Evolutionary conservation across 2,329 filamentous ascomycete species (phyloP).

Genomic region (Fusarium albosuccineum): DNA sequence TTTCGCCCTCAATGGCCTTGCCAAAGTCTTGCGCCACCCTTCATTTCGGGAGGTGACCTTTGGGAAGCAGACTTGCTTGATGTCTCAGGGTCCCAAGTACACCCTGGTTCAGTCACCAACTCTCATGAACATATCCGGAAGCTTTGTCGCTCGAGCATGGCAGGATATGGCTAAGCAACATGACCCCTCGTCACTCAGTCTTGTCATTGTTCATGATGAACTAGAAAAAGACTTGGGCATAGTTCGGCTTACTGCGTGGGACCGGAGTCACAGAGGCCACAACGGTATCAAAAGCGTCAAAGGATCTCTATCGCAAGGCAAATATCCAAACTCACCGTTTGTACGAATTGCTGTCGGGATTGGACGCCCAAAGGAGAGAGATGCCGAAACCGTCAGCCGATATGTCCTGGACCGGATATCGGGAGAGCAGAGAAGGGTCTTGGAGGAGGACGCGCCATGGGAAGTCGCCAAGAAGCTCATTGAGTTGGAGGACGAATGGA

Average conservation of each 20-base stretch:
- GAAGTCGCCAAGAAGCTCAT: constrained; percentile 64
- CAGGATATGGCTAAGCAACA: constrained; percentile 63
- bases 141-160: constrained; percentile 76
- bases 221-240: constrained; percentile 79
- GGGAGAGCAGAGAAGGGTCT: constrained; percentile 59
- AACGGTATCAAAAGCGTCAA: constrained; percentile 80
- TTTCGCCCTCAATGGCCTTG: constrained; percentile 75
- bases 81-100: constrained; percentile 64
- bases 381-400: constrained; percentile 74
- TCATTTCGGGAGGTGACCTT: constrained; percentile 60
- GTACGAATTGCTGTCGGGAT: constrained; percentile 85
- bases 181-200: constrained; percentile 52
- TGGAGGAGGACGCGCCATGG: constrained; percentile 66
- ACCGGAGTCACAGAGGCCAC: constrained; percentile 76
- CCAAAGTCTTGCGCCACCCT: constrained; percentile 60
- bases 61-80: constrained; percentile 66
- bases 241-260: constrained; percentile 74
- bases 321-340: constrained; percentile 59
- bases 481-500: constrained; percentile 59
- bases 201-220: constrained; percentile 92
- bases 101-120: constrained; percentile 81
- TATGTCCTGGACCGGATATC: constrained; percentile 83
- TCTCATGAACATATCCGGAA: constrained; percentile 88
- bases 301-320: constrained; percentile 58
- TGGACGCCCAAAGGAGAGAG: constrained; percentile 80